Base-by-base conservation (phyloP, 441 rosid genomes). In the Brassica hybrid region DNA sequence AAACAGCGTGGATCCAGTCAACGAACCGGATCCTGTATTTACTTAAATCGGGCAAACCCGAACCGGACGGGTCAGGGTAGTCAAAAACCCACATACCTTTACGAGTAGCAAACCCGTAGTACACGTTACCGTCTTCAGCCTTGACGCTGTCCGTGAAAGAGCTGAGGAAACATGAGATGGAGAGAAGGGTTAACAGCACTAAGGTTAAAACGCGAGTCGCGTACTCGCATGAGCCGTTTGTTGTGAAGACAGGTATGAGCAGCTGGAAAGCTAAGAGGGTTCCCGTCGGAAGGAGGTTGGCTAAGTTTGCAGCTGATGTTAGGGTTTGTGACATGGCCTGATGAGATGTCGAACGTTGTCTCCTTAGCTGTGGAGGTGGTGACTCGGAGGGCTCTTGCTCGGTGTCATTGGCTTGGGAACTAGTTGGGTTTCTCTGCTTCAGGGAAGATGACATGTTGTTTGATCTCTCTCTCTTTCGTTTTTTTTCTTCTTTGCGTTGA, bases 211-310 rank as follows among this genome's bases (percentile, higher is more conserved):
- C 21, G 25, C 87, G 83, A 1, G 89, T 86, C 57, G 84, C 63
- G 58, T 80, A 8, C 32, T 90, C 92, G 67, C 94, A 90, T 0
- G 81, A 54, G 7, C 94, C 94, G 80, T 85, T 86, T 69, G 77
- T 80, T 76, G 94, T 88, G 85, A 90, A 90, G 68, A 84, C 69
- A 0, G 94, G 92, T 9, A 82, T 80, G 43, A 90, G 88, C 7
- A 90, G 80, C 82, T 85, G 88, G 85, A 90, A 88, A 3, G 94
- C 92, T 50, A 88, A 67, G 4, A 90, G 83, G 5, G 94, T 88
- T 21, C 94, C 92, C 5, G 94, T 90, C 0, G 94, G 92, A 60
- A 90, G 92, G 78, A 90, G 89, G 76, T 90, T 86, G 7, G 94
- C 86, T 10, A 90, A 81, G 82, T 85, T 87, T 8, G 94, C 92